Percentiles rank a stretch among this genome's conserved stretches.
These are phyloP conservation scores for Metschnikowia noctiluminum DNA, from an alignment of 805 yeast species.

Conservation along the genomic window DNA sequence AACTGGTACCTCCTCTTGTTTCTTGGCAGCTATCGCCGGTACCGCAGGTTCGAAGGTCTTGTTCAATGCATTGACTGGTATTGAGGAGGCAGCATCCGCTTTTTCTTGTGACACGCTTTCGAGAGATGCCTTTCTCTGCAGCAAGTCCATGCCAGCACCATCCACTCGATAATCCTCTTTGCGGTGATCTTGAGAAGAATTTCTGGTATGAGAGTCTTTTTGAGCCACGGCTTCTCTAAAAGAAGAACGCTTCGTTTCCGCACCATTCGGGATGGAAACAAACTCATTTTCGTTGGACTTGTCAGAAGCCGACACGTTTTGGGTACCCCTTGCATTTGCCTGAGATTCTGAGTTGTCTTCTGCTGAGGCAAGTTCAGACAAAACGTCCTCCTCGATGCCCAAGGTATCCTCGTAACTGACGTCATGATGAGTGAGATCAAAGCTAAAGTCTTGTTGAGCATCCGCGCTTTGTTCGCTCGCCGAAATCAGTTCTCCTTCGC, in stretches of 20 bases:
- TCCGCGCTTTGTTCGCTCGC: background rate
- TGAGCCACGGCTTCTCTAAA: conserved; percentile 4
- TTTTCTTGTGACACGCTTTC: no score
- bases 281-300: conserved; percentile 1
- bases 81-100: no score
- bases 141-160: background rate
- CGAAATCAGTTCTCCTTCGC: background rate
- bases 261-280: conserved; percentile 1
- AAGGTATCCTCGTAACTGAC: conserved; percentile 37
- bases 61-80: no score
- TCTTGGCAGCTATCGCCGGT: no score
- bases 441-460: conserved; percentile 30
- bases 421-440: conserved; percentile 38
- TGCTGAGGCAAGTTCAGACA: conserved; percentile 18
- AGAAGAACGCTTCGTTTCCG: background rate
- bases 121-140: no score
- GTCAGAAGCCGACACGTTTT: background rate
- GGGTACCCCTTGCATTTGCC: no score
- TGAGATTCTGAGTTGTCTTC: background rate
- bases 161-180: background rate
- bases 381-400: conserved; percentile 33
- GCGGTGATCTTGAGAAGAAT: background rate
- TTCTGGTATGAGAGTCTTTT: background rate
- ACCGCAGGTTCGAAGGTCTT: no score
- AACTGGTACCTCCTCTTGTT: no score